Base-by-base conservation (phyloP, 2,329 filamentous ascomycete genomes). In the Neocatenulostroma microsporum region DNA sequence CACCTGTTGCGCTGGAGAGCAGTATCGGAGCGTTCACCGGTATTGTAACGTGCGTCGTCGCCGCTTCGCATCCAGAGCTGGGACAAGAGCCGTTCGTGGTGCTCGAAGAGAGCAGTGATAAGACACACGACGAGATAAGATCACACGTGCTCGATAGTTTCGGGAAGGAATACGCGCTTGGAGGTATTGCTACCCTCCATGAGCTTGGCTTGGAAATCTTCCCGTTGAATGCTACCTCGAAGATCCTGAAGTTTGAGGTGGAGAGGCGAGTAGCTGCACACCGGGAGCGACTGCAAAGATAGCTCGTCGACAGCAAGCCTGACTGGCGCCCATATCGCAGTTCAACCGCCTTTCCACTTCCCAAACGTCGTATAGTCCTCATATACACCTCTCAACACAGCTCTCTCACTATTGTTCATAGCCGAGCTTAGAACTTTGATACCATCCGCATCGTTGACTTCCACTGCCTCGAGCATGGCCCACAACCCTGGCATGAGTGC, bases 341-440 rank as follows among this genome's bases (percentile, higher is more conserved):
- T 23, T 30, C 33, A 35, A 13, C 30, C 40, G 30, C 55, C 52
- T 31, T 49, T 47, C 53, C 56, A 59, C 42, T 54, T 55, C 19
- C 55, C 59, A 33, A 57, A 55, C 29, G 49, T 39, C 46, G 50
- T 55, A 51, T 56, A 76, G 39, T 74, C 71, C 32, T 70, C 69
- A 48, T 73, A 74, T 21, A 75, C 51, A 4, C 59, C 58, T 52
- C 70, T 69, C 54, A 74, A 67, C 19, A 76, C 63, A 2, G 69
- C 70, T 28, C 72, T 60, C 41, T 68, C 63, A 29, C 66, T 69
- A 17, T 63, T 62, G 47, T 70, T 70, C 61, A 75, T 61, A 2
- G 61, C 66, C 2, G 68, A 63, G 50, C 72, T 74, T 53, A 75
- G 53, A 2, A 61, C 63, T 39, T 67, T 66, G 58, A 74, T 61